Evolutionary conservation across 2,329 filamentous ascomycete genomes (phyloP), one percentile per base, ranked within the genome.

Genomic region (Sporothrix euskadiensis): DNA sequence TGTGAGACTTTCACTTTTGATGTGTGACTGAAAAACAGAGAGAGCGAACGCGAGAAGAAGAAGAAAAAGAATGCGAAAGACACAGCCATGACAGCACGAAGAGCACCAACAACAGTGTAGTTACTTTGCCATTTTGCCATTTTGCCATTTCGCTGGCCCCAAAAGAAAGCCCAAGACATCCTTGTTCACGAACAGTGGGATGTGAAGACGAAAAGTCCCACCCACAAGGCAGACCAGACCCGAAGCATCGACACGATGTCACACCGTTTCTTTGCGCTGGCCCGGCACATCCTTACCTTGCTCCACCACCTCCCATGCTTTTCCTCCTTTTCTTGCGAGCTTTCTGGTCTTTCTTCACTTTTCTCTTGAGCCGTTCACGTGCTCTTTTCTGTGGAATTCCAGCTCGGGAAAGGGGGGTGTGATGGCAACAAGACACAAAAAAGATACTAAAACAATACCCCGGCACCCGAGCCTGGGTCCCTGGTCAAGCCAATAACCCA

Each of bases 221-320:
- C 32, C 32, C 57, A 26, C 16, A 32, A 59, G 16, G 56, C 32
- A 71, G 49, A 49, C 52, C 54, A 71, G 14, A 59, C 57, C 69
- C n/a, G 30, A 35, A n/a, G 35, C 22, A 57, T 59, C 39, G 22
- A 52, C 57, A 54, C 69, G 69, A 71, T 71, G 69, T 71, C n/a
- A 71, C 69, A 10, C 69, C 69, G 57, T 71, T 71, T 35, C n/a
- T 4, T 65, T 22, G 44, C 16, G 14, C 4, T 63, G 57, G 44
- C 30, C 54, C 69, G 56, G 44, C 41, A 63, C 26, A 71, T 71
- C 69, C 69, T 71, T 66, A 39, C 39, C 5, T 16, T 3, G 61
- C 14, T 22, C 61, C 39, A 47, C 57, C 32, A 63, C 16, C 57
- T 30, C 10, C 54, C 54, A 9, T 22, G 35, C 39, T 16, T 41